phyloP scores from a whole-genome alignment of 1,139 yeast species.

The Blastobotrys apis region DNA sequence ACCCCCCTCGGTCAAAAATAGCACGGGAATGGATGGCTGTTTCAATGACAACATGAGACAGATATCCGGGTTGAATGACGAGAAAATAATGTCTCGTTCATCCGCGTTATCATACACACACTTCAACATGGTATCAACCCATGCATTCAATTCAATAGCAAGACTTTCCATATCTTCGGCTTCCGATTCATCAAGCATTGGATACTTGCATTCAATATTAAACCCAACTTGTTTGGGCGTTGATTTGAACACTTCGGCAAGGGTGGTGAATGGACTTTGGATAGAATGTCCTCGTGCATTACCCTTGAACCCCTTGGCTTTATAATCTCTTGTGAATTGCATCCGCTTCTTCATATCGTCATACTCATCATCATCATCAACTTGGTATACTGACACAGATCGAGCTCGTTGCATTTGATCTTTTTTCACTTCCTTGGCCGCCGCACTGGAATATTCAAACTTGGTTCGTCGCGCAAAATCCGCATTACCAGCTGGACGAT shows the following conservation, averaged over 20 bases:
- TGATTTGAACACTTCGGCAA: slow-evolving; percentile 76
- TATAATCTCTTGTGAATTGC: slow-evolving; percentile 84
- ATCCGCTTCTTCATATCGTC: slow-evolving; percentile 55
- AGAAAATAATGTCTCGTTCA: slow-evolving; percentile 83
- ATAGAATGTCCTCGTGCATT: slow-evolving; percentile 85
- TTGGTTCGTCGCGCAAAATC: neutral
- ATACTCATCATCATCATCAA: slow-evolving; percentile 26
- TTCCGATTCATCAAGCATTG: slow-evolving; percentile 92
- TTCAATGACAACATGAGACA: slow-evolving; percentile 81
- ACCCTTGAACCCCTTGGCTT: slow-evolving; percentile 83
- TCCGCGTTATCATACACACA: slow-evolving; percentile 72
- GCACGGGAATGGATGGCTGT: slow-evolving; percentile 81
- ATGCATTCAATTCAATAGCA: slow-evolving; percentile 77
- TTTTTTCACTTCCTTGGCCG: slow-evolving; percentile 5
- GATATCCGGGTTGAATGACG: slow-evolving; percentile 93
- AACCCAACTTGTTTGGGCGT: slow-evolving; percentile 84
- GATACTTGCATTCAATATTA: slow-evolving; percentile 92
- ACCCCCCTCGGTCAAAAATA: slow-evolving; percentile 87
- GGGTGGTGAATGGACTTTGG: slow-evolving; percentile 87
- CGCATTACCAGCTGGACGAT: slow-evolving; percentile 4
- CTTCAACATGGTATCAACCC: slow-evolving; percentile 74
- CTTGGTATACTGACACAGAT: slow-evolving; percentile 28
- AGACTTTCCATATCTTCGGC: slow-evolving; percentile 82
- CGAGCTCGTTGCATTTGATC: slow-evolving; percentile 22
- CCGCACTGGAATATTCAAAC: slow-evolving; percentile 6